Conservation (phyloP, 148 eudicot species). For the Polygonum aviculare region DNA sequence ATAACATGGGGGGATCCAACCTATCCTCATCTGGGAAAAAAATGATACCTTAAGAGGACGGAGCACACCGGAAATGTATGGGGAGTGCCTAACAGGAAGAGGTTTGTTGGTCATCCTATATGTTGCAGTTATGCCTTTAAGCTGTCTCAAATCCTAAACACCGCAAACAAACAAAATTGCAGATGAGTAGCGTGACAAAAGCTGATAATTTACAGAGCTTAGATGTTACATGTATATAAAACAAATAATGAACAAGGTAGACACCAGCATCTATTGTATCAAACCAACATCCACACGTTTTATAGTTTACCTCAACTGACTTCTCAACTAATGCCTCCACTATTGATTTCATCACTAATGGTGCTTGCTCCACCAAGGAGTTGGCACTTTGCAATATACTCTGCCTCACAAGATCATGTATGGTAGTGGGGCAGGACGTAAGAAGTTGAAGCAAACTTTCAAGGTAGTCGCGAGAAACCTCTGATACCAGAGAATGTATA, state of each 20-base stretch:
- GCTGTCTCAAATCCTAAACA: conserved; percentile 65
- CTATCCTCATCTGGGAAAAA: conserved; percentile 6
- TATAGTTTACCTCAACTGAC: conserved; percentile 62
- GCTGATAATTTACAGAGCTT: background rate
- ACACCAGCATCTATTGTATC: background rate
- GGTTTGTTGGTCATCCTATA: conserved; percentile 97
- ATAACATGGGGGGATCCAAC: background rate
- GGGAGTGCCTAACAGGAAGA: conserved; percentile 80
- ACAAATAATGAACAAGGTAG: background rate
- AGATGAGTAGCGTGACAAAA: background rate
- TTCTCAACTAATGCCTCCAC: conserved; percentile 61
- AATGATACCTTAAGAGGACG: conserved; percentile 65
- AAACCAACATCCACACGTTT: background rate
- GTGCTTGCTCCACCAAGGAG: conserved; percentile 50
- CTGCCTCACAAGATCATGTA: conserved; percentile 64
- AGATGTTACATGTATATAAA: background rate
- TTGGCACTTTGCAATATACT: conserved; percentile 74
- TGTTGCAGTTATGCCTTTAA: conserved; percentile 84
- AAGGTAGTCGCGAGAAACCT: conserved; percentile 51
- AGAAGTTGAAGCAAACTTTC: conserved; percentile 51
- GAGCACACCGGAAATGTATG: conserved; percentile 65
- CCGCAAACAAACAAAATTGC: background rate
- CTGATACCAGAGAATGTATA: conserved; percentile 49
- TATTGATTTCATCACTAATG: conserved; percentile 44
- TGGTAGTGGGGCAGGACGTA: conserved; percentile 65